Evolutionary conservation across 2,329 filamentous ascomycete genomes (phyloP), one percentile per base, ranked within the genome.

Genomic region (Botryosphaeria dothidea): DNA sequence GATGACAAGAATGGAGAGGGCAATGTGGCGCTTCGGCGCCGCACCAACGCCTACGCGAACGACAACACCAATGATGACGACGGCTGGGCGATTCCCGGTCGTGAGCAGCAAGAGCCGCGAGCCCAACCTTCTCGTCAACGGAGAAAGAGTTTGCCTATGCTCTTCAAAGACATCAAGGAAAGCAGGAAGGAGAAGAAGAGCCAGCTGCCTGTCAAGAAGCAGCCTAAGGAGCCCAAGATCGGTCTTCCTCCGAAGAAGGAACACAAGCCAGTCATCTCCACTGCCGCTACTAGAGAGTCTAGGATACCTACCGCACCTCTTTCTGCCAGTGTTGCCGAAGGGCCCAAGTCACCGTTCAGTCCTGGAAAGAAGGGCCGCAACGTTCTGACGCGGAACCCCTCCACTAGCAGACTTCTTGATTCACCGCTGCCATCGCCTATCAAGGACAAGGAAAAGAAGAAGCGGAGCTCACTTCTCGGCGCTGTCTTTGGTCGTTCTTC

Each of bases 381-480:
- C 27, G 56, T 60, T 7, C 56, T 60, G 3, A 38, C 46, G 25
- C 56, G 56, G 2, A 60, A 46, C 19, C 9, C 41, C 2, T 31
- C 56, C 1, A 45, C 41, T 17, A 25, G 27, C 27, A 60, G 27
- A 17, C 52, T 29, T 17, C 29, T 46, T n/a, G 56, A 60, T 7
- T 27, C 31, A 19, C n/a, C 41, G 17, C 17, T 60, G 56, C 23
- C 41, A 4, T 60, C 56, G 41, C 56, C 48, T 3, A 27, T 25
- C 48, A 63, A 54, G n/a, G 49, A 41, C 7, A 54, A 52, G 11
- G 45, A 52, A 15, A 63, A 54, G 58, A 62, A 49, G 61, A 63
- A 63, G 21, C 61, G 61, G 1, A 8, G 25, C 8, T 54, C 48
- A 3, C 48, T 63, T 11, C 46, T 63, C 8, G 61, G 61, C 2